A percentile compares a stretch with the other conserved stretches of the same genome.
These are phyloP conservation scores for Coriaria nepalensis DNA, from an alignment of 306 rosid species.

Conservation along the genomic window DNA sequence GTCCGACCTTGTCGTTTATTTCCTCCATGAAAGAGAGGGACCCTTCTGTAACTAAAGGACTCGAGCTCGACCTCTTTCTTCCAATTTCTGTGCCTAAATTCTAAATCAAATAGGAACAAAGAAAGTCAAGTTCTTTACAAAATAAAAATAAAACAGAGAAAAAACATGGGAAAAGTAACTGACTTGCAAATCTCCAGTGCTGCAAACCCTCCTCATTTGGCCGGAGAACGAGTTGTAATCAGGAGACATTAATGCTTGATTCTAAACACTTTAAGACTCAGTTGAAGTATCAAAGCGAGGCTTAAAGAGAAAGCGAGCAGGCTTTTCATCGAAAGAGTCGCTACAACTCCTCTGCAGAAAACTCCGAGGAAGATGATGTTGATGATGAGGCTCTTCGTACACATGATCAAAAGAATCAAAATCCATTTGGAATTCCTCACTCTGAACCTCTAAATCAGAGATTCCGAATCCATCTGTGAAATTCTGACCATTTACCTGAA, in stretches of 20 bases:
- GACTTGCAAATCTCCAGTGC: constrained; percentile 83
- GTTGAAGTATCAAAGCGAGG: constrained; percentile 25
- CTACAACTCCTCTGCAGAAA: constrained; percentile 65
- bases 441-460: constrained; percentile 32
- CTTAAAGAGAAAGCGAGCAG: constrained; percentile 24
- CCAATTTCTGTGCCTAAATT: constrained; percentile 15
- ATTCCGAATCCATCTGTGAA: constrained; percentile 21
- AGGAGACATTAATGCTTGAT: constrained; percentile 27
- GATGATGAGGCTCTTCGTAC: too few species aligned
- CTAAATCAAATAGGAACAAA: constrained; percentile 16
- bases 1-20: constrained; percentile 50
- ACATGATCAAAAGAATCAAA: constrained; percentile 15
- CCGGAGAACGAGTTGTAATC: constrained; percentile 28
- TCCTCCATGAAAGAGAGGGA: constrained; percentile 36
- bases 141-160: too few species aligned
- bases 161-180: background rate
- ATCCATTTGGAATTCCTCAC: constrained; percentile 42
- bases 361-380: too few species aligned
- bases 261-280: constrained; percentile 29
- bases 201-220: constrained; percentile 48
- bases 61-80: constrained; percentile 17
- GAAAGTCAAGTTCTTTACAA: background rate
- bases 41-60: constrained; percentile 25
- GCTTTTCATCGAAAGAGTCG: constrained; percentile 41
- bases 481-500: constrained; percentile 7